phyloP scores from a whole-genome alignment of 2,329 filamentous ascomycete species.

The Fusarium falciforme region DNA sequence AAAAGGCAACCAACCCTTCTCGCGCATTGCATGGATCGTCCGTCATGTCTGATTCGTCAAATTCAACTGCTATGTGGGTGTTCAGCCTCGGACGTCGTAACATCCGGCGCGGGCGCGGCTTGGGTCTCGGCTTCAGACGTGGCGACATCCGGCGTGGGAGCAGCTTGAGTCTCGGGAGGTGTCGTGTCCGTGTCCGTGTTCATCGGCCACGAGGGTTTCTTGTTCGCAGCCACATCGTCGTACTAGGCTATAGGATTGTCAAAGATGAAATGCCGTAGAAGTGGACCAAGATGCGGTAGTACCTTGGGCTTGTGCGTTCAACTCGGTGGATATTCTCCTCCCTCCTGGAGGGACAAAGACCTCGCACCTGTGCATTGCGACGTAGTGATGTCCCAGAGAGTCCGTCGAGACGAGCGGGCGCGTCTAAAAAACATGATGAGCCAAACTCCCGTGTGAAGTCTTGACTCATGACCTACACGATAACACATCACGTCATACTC shows the following conservation, averaged over 20 bases:
- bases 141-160: neutral
- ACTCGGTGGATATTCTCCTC: neutral
- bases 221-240: neutral
- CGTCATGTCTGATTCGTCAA: neutral
- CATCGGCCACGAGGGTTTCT: neutral
- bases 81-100: neutral
- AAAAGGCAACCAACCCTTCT: neutral
- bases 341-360: neutral
- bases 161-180: neutral
- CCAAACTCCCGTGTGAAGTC: neutral
- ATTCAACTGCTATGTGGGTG: neutral
- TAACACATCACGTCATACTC: neutral
- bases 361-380: neutral
- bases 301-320: neutral
- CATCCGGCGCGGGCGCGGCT: neutral
- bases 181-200: neutral
- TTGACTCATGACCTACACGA: neutral
- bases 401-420: neutral
- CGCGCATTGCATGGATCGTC: neutral
- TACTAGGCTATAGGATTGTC: neutral
- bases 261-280: neutral
- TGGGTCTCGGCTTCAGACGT: neutral
- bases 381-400: neutral
- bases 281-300: neutral
- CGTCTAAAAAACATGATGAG: neutral